Base-by-base conservation (phyloP, 331 rosid species). In the Rhamnella rubrinervis region DNA sequence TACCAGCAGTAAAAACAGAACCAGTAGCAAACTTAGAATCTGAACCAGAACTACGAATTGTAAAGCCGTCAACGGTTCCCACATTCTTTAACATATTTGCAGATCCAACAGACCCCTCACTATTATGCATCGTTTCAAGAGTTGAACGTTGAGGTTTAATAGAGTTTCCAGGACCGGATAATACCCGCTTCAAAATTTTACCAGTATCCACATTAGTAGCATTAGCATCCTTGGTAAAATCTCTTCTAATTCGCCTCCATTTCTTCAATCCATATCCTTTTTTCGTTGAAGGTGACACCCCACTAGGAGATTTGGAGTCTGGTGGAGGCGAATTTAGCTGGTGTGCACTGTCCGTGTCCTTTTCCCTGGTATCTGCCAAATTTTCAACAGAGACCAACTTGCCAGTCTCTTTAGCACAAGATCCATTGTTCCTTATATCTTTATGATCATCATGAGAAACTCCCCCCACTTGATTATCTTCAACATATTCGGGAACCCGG, bases 201-300 rank as follows among this genome's bases (percentile, higher is more conserved):
- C 88, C 52, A 4, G 77, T 71, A 77, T 88, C 93, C 23, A 77
- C 65, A 13, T 61, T 59, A 51, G 71, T 59, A 5, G 82, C 74
- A 74, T 68, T 78, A 7, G 58, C 78, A 61, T 81, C 95, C 85
- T 78, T 84, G 21, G 70, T 73, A 79, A 76, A 51, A 57, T 77
- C 71, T 66, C 98, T 85, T 88, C 44, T 82, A 73, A 87, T 78
- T 57, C 98, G 82, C 90, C 35, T 87, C 98, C 98, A 93, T 76
- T 80, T 88, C 87, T 70, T 93, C 87, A 93, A 84, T 7, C 96
- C 97, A 44, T 39, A 64, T 5, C 96, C 96, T 71, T 81, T 86
- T 5, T 19, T 50, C 0, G 66, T 69, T 2, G 75, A 60, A 21
- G 78, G 56, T 16, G 78, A 70, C 50, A 17, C 64, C 61, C 70